Percentiles rank a stretch among this genome's conserved stretches.
Evolutionary conservation across 352 stramenopile genomes (phyloP).

Genomic region (Nothophytophthora sp.): DNA sequence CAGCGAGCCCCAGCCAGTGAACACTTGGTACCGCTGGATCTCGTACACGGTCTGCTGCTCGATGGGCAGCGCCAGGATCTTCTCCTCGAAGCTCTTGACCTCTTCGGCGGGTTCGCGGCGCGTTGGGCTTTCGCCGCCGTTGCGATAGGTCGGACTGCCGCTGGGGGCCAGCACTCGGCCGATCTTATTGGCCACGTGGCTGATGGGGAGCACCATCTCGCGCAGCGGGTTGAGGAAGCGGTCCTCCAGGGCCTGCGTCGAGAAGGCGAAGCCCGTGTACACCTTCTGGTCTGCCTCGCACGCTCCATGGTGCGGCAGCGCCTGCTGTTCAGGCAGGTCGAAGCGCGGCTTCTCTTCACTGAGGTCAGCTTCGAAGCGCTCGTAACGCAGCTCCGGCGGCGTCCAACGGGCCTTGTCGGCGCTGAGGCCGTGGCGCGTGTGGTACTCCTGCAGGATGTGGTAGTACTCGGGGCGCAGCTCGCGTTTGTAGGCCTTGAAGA

Average conservation of each 20-base stretch:
- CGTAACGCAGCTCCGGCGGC: constrained; percentile 63
- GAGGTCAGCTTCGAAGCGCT: constrained; percentile 74
- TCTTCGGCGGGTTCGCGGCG: constrained; percentile 20
- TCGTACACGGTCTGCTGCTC: constrained; percentile 75
- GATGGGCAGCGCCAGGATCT: constrained; percentile 53
- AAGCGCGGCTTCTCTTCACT: constrained; percentile 58
- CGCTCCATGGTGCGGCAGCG: constrained; percentile 16
- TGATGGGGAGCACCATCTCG: constrained; percentile 71
- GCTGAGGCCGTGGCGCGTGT: constrained; percentile 41
- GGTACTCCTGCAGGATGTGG: constrained; percentile 83
- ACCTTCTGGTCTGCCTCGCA: constrained; percentile 36
- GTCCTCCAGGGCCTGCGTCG: constrained; percentile 74
- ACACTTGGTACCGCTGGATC: constrained; percentile 87
- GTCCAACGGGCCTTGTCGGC: constrained; percentile 57
- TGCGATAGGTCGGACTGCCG: constrained; percentile 28
- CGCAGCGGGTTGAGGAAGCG: constrained; percentile 81
- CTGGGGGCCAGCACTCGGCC: constrained; percentile 34
- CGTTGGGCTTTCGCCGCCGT: constrained; percentile 23
- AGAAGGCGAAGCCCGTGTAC: constrained; percentile 88
- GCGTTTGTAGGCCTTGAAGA: constrained; percentile 87
- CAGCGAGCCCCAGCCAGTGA: constrained; percentile 78
- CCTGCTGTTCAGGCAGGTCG: constrained; percentile 50
- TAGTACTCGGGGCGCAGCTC: constrained; percentile 88
- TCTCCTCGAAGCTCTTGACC: constrained; percentile 63
- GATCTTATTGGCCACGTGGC: constrained; percentile 43